phyloP scores from a whole-genome alignment of 2,329 filamentous ascomycete species.

The Exophiala phaeomuriformis region DNA sequence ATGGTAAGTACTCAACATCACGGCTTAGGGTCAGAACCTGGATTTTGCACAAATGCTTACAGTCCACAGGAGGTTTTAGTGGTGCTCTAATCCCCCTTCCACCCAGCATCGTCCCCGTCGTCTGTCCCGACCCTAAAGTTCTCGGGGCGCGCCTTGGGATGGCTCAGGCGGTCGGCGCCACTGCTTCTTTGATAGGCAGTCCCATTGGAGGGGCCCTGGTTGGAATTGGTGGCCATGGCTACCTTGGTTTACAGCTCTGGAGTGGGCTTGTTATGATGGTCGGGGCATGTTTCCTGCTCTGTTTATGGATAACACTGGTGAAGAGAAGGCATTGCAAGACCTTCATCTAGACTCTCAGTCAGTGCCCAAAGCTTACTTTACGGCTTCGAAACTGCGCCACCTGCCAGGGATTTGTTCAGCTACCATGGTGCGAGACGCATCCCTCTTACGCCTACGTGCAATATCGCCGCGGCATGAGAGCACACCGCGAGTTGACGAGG shows the following conservation, averaged over 20 bases:
- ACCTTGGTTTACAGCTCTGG: slow-evolving; percentile 42
- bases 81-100: slow-evolving; percentile 57
- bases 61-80: slow-evolving; percentile 43
- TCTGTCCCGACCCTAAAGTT: slow-evolving; percentile 42
- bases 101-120: slow-evolving; percentile 49
- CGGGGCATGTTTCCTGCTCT: slow-evolving; percentile 33
- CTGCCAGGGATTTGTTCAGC: too few relatives aligned
- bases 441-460: too few relatives aligned
- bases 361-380: not conserved
- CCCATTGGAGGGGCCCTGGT: slow-evolving; percentile 45
- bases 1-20: slow-evolving; percentile 34
- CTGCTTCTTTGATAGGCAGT: slow-evolving; percentile 43
- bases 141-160: slow-evolving; percentile 45
- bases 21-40: not conserved
- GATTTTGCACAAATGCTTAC: not conserved
- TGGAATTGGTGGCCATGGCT: slow-evolving; percentile 32
- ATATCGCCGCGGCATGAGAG: too few relatives aligned
- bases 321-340: slow-evolving; percentile 16
- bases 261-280: slow-evolving; percentile 36
- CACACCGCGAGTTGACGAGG: too few relatives aligned
- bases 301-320: slow-evolving; percentile 22
- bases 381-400: not conserved
- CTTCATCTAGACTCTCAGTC: slow-evolving; percentile 9
- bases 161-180: slow-evolving; percentile 43
- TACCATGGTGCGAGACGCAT: too few relatives aligned